These are phyloP conservation scores for Rhizophagus prolifer DNA, from an alignment of 192 early-diverging fungal genomes.

Conservation along the genomic window DNA sequence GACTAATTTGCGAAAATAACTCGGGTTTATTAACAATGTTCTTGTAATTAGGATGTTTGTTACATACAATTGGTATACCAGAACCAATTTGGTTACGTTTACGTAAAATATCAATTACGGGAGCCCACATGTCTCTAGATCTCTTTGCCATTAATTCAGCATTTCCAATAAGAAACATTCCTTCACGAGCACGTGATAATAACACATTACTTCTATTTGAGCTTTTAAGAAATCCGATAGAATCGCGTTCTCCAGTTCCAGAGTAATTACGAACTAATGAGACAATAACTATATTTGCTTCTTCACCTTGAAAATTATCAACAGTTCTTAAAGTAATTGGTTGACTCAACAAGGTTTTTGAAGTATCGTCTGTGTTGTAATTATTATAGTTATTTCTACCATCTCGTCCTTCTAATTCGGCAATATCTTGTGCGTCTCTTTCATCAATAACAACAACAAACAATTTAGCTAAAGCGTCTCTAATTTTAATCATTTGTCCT, in stretches of 20 bases:
- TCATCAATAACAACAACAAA: conserved; percentile 42
- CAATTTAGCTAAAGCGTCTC: conserved; percentile 31
- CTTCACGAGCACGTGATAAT: conserved; percentile 57
- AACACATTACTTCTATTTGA: conserved; percentile 58
- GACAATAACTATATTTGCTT: conserved; percentile 45
- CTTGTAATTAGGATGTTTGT: conserved; percentile 42
- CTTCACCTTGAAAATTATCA: conserved; percentile 51
- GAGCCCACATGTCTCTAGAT: conserved; percentile 38
- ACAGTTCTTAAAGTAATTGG: conserved; percentile 42
- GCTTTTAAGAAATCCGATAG: conserved; percentile 57
- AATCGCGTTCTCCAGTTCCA: conserved; percentile 14
- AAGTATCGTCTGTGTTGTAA: not conserved
- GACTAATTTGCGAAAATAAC: conserved; percentile 36
- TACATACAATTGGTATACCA: conserved; percentile 49
- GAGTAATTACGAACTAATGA: conserved; percentile 40
- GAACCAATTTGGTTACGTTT: conserved; percentile 35
- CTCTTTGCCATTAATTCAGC: conserved; percentile 34
- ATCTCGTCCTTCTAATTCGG: conserved; percentile 14
- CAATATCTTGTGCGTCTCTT: conserved; percentile 39
- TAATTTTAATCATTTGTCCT: conserved; percentile 50
- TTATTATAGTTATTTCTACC: no score
- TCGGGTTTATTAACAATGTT: conserved; percentile 32
- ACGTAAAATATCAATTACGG: conserved; percentile 39
- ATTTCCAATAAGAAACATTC: conserved; percentile 59
- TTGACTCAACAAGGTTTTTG: not conserved